phyloP scores from a whole-genome alignment of 2,329 filamentous ascomycete genomes.

The Apiospora pterosperma region DNA sequence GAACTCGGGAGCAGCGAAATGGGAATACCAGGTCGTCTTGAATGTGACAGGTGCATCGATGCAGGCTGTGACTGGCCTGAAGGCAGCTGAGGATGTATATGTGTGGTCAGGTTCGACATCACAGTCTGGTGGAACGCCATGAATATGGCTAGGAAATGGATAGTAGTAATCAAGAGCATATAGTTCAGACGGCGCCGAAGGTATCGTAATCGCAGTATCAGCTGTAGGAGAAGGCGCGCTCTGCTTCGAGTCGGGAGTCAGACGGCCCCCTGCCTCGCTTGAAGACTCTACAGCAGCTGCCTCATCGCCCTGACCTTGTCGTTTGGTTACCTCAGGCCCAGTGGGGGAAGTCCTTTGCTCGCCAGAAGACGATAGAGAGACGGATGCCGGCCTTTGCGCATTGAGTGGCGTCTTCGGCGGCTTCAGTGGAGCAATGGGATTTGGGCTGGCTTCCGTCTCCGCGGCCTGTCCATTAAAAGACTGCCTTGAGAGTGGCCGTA shows the following conservation, averaged over 20 bases:
- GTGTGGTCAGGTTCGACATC: background rate
- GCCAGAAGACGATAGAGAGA: background rate
- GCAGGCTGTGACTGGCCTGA: slow-evolving; percentile 23
- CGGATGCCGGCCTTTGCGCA: background rate
- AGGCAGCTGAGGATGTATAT: background rate
- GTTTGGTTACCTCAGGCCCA: background rate
- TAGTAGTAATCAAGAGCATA: background rate
- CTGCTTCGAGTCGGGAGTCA: background rate
- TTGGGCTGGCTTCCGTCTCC: background rate
- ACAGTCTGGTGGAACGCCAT: background rate
- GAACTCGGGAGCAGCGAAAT: slow-evolving; percentile 28
- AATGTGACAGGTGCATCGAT: slow-evolving; percentile 23
- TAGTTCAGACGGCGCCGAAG: background rate
- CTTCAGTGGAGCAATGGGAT: background rate
- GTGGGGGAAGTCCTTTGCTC: background rate
- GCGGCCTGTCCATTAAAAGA: background rate
- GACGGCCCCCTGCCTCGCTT: background rate
- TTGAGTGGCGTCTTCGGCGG: slow-evolving; percentile 6
- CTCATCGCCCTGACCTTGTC: background rate
- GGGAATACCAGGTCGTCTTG: slow-evolving; percentile 34
- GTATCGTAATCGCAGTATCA: background rate
- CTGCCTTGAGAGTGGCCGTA: background rate
- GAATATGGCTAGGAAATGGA: background rate
- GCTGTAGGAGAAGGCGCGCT: background rate
- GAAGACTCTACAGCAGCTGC: background rate